A percentile compares a stretch with the other conserved stretches of the same genome.
These are phyloP conservation scores for Blastobotrys proliferans DNA, from an alignment of 1,139 yeast genomes.

Conservation along the genomic window DNA sequence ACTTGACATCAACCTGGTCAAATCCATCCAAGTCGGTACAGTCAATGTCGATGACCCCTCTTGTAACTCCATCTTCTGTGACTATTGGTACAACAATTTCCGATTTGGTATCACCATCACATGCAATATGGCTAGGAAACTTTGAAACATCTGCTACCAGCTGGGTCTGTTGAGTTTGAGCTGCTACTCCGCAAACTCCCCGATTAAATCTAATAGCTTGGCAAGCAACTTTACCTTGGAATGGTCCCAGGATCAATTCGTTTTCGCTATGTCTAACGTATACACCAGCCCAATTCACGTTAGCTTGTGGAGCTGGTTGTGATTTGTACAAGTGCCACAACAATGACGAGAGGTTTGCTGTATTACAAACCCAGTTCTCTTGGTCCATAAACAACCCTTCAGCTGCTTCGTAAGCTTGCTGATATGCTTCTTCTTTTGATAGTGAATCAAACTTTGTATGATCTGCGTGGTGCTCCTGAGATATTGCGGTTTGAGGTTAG, in stretches of 20 bases:
- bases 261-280: slow-evolving; percentile 49
- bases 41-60: slow-evolving; percentile 87
- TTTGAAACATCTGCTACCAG: slow-evolving; percentile 69
- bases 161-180: slow-evolving; percentile 53
- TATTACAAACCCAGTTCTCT: slow-evolving; percentile 80
- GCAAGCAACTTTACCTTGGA: slow-evolving; percentile 96
- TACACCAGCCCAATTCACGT: slow-evolving; percentile 92
- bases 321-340: slow-evolving; percentile 85
- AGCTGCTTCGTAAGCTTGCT: slow-evolving; percentile 56
- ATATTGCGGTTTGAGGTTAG: neutral
- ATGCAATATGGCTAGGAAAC: slow-evolving; percentile 93
- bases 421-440: slow-evolving; percentile 49
- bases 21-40: slow-evolving; percentile 65
- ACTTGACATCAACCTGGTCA: slow-evolving; percentile 53
- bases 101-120: slow-evolving; percentile 91
- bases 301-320: slow-evolving; percentile 33
- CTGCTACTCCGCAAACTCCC: slow-evolving; percentile 94
- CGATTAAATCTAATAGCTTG: slow-evolving; percentile 70
- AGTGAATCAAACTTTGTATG: slow-evolving; percentile 23
- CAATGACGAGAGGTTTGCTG: slow-evolving; percentile 80
- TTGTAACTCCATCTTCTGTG: slow-evolving; percentile 37
- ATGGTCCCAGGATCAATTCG: slow-evolving; percentile 74
- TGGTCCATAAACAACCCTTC: slow-evolving; percentile 60
- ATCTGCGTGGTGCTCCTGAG: slow-evolving; percentile 34
- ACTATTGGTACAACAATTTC: slow-evolving; percentile 88